Percentiles rank a stretch among this genome's conserved stretches.
Evolutionary conservation across 345 rosid species (phyloP).

Genomic region (Hypericum perforatum): DNA sequence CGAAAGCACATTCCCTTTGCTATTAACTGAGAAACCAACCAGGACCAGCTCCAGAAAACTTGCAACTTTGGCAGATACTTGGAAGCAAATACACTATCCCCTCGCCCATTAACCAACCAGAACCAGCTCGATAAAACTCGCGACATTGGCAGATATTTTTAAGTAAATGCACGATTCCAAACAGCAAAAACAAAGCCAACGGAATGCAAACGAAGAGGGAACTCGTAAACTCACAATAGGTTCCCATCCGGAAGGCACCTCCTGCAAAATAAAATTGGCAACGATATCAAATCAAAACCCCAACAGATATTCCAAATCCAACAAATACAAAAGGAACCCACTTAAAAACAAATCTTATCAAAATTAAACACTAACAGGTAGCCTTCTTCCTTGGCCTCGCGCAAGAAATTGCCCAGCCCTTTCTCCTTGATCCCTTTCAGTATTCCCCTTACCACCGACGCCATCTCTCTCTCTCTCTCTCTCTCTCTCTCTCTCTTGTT

Average conservation of each 20-base stretch:
- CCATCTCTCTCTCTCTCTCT: conserved; percentile 39
- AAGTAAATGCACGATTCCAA: no score
- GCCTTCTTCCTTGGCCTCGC: conserved; percentile 69
- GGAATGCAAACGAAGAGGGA: neutral
- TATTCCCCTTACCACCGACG: conserved; percentile 59
- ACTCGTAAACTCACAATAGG: conserved; percentile 53
- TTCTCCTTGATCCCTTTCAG: conserved; percentile 55
- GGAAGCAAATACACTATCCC: no score
- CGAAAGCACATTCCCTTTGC: no score
- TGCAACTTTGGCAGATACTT: no score
- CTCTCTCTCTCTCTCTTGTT: conserved; percentile 1
- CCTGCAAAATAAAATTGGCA: no score
- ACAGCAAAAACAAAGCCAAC: neutral
- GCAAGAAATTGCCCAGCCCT: conserved; percentile 56
- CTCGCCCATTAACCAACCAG: no score
- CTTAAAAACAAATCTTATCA: neutral
- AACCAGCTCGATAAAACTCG: no score
- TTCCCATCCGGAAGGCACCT: conserved; percentile 68
- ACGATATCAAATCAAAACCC: no score
- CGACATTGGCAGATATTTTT: no score
- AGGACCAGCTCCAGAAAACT: no score
- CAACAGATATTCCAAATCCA: no score
- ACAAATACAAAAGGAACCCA: conserved; percentile 1
- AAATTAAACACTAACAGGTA: conserved; percentile 33
- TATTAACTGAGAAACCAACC: no score